Conservation (phyloP, 306 rosid genomes). For the Neltuma alba region DNA sequence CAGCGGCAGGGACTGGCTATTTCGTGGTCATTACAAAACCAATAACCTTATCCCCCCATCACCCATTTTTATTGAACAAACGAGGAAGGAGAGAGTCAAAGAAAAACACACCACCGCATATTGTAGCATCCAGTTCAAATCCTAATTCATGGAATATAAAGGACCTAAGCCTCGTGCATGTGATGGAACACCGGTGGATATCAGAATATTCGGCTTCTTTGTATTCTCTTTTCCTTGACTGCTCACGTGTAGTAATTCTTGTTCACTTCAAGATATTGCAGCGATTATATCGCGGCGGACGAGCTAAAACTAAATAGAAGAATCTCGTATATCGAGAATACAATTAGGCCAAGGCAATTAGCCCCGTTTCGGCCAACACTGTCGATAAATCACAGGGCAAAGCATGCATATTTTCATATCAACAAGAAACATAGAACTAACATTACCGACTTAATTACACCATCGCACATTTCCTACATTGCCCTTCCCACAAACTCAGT, state of each 20-base stretch:
- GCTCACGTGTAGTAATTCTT: not conserved
- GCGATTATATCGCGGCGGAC: not conserved
- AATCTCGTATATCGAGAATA: no score
- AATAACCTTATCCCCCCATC: not conserved
- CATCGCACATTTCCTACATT: not conserved
- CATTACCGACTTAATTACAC: not conserved
- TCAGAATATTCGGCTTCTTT: not conserved
- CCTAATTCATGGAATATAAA: not conserved
- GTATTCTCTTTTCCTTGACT: not conserved
- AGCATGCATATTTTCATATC: not conserved
- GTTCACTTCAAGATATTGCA: not conserved
- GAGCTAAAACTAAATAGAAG: not conserved
- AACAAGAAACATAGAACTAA: not conserved
- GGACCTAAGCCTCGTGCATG: slow-evolving; percentile 1
- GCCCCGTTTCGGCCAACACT: no score
- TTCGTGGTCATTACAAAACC: not conserved
- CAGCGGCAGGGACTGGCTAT: not conserved
- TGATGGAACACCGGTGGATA: not conserved
- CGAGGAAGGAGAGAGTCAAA: not conserved
- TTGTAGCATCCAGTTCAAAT: not conserved
- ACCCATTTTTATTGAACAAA: not conserved
- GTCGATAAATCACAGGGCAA: not conserved
- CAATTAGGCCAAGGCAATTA: no score
- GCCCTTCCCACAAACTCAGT: not conserved
- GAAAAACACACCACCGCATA: not conserved